phyloP scores from a whole-genome alignment of 768 basidiomycete species.

The Serendipita indica region DNA sequence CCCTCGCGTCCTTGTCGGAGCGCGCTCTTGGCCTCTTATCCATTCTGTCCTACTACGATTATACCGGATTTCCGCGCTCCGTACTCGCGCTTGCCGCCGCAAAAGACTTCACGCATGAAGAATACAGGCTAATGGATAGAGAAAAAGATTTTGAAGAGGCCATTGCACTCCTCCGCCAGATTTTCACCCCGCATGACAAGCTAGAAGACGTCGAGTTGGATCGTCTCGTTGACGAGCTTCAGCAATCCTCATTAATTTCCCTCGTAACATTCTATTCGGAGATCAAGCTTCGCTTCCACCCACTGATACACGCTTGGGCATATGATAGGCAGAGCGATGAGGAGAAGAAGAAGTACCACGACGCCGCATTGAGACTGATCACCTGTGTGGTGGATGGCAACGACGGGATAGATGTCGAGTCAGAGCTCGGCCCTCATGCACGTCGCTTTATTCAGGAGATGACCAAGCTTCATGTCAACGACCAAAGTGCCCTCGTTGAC shows the following conservation, averaged over 20 bases:
- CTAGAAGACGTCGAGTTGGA: background rate
- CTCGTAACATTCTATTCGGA: background rate
- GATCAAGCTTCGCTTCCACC: background rate
- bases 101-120: background rate
- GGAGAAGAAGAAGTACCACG: background rate
- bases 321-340: background rate
- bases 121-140: background rate
- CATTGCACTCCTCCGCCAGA: background rate
- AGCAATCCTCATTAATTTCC: background rate
- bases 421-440: no score
- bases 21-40: background rate
- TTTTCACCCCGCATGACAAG: background rate
- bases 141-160: background rate
- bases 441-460: no score
- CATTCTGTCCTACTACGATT: background rate
- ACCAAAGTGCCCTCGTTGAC: no score
- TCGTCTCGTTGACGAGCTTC: background rate
- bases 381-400: no score
- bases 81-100: background rate
- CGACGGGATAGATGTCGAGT: no score
- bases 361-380: background rate
- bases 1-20: background rate
- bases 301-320: background rate
- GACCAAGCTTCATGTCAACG: no score
- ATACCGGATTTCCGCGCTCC: background rate